Conservation (phyloP, 495 filamentous ascomycete genomes). For the Penicillium arizonense region DNA sequence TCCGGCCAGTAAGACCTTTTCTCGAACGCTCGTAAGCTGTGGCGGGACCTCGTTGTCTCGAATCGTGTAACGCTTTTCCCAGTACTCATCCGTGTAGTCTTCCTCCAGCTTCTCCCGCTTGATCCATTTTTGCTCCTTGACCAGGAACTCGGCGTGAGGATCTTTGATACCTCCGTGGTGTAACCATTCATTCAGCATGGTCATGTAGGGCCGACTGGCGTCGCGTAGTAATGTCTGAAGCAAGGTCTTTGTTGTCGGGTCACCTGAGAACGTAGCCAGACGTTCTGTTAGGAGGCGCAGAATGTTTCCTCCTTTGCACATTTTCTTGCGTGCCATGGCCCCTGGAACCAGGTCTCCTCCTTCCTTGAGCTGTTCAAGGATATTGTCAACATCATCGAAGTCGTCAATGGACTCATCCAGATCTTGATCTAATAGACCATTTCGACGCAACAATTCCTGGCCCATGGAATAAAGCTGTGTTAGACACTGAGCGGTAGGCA, state of each 20-base stretch:
- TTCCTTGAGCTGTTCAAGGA: slow-evolving; percentile 76
- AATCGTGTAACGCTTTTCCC: slow-evolving; percentile 96
- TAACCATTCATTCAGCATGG: slow-evolving; percentile 97
- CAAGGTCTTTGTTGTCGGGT: slow-evolving; percentile 78
- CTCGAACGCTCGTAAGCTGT: slow-evolving; percentile 86
- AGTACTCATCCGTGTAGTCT: slow-evolving; percentile 98
- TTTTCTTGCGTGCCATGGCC: slow-evolving; percentile 80
- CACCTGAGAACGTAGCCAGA: slow-evolving; percentile 84
- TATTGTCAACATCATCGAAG: slow-evolving; percentile 81
- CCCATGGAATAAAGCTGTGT: slow-evolving; percentile 82
- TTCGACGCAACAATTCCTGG: slow-evolving; percentile 81
- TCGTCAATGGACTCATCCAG: slow-evolving; percentile 80
- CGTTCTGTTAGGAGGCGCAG: slow-evolving; percentile 80
- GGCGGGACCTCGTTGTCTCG: slow-evolving; percentile 88
- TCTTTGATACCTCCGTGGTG: slow-evolving; percentile 95
- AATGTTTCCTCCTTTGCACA: slow-evolving; percentile 92
- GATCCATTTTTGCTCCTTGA: slow-evolving; percentile 96
- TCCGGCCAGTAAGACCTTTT: slow-evolving; percentile 90
- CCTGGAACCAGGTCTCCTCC: slow-evolving; percentile 74
- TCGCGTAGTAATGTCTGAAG: slow-evolving; percentile 81
- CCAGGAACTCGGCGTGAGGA: slow-evolving; percentile 88
- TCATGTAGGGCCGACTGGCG: slow-evolving; percentile 92
- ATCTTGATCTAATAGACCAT: slow-evolving; percentile 84
- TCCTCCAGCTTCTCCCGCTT: slow-evolving; percentile 85
- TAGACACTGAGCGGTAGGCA: slow-evolving; percentile 86